Conservation (phyloP, 2,329 filamentous ascomycete species). For the Aspergillus sp. region DNA sequence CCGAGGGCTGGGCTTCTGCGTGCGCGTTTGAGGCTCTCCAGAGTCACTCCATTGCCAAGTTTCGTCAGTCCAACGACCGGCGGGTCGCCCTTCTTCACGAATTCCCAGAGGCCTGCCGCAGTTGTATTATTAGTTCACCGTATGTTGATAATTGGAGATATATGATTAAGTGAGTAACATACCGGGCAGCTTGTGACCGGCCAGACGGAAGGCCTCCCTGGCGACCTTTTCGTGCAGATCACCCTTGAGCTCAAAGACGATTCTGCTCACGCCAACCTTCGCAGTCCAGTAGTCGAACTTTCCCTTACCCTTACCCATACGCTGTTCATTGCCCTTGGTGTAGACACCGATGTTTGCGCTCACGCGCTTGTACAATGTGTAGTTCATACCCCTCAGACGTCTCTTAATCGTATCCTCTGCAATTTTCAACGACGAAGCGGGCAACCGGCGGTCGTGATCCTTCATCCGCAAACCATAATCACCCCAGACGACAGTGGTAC, state of each 20-base stretch:
- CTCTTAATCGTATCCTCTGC: constrained; percentile 92
- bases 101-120: constrained; percentile 67
- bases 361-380: constrained; percentile 87
- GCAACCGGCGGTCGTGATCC: constrained; percentile 90
- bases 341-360: constrained; percentile 94
- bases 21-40: constrained; percentile 80
- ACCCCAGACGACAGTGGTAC: constrained; percentile 94
- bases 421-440: constrained; percentile 80
- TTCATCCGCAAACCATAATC: constrained; percentile 93
- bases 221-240: constrained; percentile 93
- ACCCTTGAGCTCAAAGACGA: constrained; percentile 90
- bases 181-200: constrained; percentile 93
- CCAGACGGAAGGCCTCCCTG: constrained; percentile 87
- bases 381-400: constrained; percentile 85
- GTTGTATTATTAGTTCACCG: constrained; percentile 24
- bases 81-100: constrained; percentile 88
- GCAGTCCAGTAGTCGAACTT: constrained; percentile 96
- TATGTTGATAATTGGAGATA: not conserved
- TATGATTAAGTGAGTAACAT: constrained; percentile 37
- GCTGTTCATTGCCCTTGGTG: constrained; percentile 90
- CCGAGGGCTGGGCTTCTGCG: constrained; percentile 63
- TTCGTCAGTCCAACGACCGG: constrained; percentile 92
- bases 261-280: constrained; percentile 83
- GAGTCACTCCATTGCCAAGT: constrained; percentile 74
- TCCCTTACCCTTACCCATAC: constrained; percentile 99